phyloP scores from a whole-genome alignment of 176 grass and related monocot species.

The Aechmea fasciata region DNA sequence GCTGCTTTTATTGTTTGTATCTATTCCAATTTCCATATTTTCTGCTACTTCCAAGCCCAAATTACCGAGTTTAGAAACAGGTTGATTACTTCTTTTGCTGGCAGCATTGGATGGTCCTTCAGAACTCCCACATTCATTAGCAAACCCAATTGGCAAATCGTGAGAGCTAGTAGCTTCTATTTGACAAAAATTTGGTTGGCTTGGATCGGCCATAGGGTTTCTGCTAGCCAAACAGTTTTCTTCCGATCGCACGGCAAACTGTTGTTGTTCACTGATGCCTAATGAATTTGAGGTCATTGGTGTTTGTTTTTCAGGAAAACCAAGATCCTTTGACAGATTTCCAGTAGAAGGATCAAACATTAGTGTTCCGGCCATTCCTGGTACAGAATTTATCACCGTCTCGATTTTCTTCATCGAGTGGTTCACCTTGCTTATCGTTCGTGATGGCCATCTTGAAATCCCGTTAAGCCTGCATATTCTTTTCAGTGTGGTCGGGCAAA shows the following conservation, averaged over 20 bases:
- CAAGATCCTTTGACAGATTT: slow-evolving; percentile 30
- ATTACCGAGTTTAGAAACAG: no score
- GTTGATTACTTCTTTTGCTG: background rate
- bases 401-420: slow-evolving; percentile 55
- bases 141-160: background rate
- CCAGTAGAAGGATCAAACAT: slow-evolving; percentile 53
- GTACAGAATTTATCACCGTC: slow-evolving; percentile 48
- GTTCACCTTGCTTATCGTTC: slow-evolving; percentile 73
- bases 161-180: background rate
- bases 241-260: background rate
- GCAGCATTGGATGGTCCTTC: background rate
- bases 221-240: background rate
- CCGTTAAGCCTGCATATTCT: slow-evolving; percentile 55
- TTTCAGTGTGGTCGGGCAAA: slow-evolving; percentile 65
- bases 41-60: background rate
- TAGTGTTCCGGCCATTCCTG: slow-evolving; percentile 38
- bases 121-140: background rate
- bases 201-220: background rate
- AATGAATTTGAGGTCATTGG: background rate
- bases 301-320: slow-evolving; percentile 9
- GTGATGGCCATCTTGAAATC: slow-evolving; percentile 67
- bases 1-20: background rate
- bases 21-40: slow-evolving; percentile 3
- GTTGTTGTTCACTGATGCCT: background rate
- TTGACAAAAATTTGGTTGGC: background rate